A percentile compares a stretch with the other conserved stretches of the same genome.
Evolutionary conservation across 495 filamentous ascomycete species (phyloP).

Genomic region (Articulospora tetracladia): DNA sequence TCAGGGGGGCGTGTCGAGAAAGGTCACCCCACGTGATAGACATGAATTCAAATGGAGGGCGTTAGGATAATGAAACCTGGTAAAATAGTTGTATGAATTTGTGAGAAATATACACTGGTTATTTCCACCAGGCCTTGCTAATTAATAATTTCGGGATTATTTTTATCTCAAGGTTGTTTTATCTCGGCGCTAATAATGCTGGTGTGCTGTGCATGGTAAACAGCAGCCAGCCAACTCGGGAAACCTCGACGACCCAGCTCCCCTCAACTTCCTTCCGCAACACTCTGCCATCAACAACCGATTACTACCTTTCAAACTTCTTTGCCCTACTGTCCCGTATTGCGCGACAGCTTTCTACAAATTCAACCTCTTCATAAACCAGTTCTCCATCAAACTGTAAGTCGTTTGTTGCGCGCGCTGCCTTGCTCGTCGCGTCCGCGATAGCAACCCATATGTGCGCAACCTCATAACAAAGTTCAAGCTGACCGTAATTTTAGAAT

Average conservation of each 20-base stretch:
- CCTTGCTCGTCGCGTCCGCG: conserved; percentile 19
- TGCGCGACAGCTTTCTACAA: conserved; percentile 16
- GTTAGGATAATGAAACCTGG: background rate
- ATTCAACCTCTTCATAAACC: background rate
- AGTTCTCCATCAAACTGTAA: conserved; percentile 16
- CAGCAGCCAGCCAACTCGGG: background rate
- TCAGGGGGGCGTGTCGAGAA: background rate
- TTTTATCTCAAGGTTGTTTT: background rate
- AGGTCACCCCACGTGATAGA: background rate
- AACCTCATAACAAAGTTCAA: conserved; percentile 24
- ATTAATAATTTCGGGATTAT: background rate
- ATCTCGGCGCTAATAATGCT: conserved; percentile 1
- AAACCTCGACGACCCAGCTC: background rate
- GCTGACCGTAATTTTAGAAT: conserved; percentile 22
- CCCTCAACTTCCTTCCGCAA: conserved; percentile 10
- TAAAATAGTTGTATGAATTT: background rate
- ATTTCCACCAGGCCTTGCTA: background rate
- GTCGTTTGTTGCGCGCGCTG: conserved; percentile 20
- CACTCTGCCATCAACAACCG: conserved; percentile 9
- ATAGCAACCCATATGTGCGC: conserved; percentile 24
- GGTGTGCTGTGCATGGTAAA: background rate
- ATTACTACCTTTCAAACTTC: conserved; percentile 4
- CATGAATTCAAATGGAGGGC: background rate
- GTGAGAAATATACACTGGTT: background rate
- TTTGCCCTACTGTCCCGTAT: background rate